phyloP scores from a whole-genome alignment of 2,329 filamentous ascomycete genomes.

The Fusarium foetens region DNA sequence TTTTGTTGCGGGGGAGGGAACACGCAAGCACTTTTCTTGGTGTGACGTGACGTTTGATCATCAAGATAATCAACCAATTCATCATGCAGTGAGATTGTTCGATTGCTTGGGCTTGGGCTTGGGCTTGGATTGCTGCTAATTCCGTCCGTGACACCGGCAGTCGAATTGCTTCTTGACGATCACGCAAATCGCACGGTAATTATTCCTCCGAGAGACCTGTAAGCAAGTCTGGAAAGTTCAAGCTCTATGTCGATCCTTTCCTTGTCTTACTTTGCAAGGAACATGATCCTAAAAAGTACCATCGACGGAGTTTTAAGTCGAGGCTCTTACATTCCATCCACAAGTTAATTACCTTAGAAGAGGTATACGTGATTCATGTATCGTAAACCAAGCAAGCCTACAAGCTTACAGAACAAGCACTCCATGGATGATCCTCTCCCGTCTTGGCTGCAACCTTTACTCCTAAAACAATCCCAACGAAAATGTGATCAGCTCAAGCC shows the following conservation, averaged over 20 bases:
- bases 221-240: slow-evolving; percentile 5
- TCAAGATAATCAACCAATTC: slow-evolving; percentile 31
- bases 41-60: slow-evolving; percentile 20
- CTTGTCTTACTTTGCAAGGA: not conserved
- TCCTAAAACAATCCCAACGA: slow-evolving; percentile 4
- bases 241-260: slow-evolving; percentile 21
- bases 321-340: not conserved
- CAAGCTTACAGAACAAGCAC: slow-evolving; percentile 16
- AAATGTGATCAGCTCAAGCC: slow-evolving; percentile 13
- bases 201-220: slow-evolving; percentile 19
- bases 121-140: not conserved
- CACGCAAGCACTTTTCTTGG: slow-evolving; percentile 1
- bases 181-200: slow-evolving; percentile 21
- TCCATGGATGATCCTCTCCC: slow-evolving; percentile 22
- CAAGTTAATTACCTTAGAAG: not conserved
- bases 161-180: slow-evolving; percentile 18
- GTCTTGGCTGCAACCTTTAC: slow-evolving; percentile 31
- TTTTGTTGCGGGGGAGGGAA: slow-evolving; percentile 7
- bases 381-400: slow-evolving; percentile 9
- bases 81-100: not conserved
- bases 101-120: not conserved
- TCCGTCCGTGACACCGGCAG: slow-evolving; percentile 17
- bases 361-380: slow-evolving; percentile 3
- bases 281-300: not conserved
- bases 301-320: not conserved